Evolutionary conservation across 2,329 filamentous ascomycete genomes (phyloP).

Genomic region (Colletotrichum graminicola): DNA sequence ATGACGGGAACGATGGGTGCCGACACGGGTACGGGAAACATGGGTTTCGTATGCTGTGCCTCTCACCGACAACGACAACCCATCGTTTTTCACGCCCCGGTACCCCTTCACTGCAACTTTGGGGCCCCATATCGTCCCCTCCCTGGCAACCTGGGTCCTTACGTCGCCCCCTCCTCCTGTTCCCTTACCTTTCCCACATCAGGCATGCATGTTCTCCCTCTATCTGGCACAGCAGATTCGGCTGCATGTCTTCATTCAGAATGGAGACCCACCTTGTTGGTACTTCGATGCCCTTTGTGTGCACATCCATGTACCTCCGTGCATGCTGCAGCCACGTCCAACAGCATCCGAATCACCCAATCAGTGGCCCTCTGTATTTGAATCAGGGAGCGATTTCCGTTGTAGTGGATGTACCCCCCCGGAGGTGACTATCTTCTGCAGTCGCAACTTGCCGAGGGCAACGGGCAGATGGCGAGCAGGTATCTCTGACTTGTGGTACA

Average conservation of each 20-base stretch:
- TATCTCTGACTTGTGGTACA: slow-evolving; percentile 1
- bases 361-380: background rate
- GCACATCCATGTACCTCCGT: background rate
- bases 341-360: background rate
- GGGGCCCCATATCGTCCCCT: background rate
- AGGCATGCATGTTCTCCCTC: background rate
- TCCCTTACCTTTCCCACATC: background rate
- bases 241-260: background rate
- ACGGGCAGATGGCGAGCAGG: background rate
- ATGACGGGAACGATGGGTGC: slow-evolving; percentile 1
- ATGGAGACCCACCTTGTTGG: slow-evolving; percentile 3
- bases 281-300: background rate
- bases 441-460: background rate
- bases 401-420: background rate
- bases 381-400: background rate
- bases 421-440: background rate
- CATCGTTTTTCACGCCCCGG: background rate
- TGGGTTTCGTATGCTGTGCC: background rate
- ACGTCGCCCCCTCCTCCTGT: background rate
- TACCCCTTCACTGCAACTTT: slow-evolving; percentile 5
- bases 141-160: background rate
- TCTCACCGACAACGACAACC: background rate
- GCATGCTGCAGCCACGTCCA: slow-evolving; percentile 9
- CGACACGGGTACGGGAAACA: slow-evolving; percentile 6
- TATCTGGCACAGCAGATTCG: background rate